These are phyloP conservation scores for Aspergillus vadensis DNA, from an alignment of 2,329 filamentous ascomycete genomes.

Conservation along the genomic window DNA sequence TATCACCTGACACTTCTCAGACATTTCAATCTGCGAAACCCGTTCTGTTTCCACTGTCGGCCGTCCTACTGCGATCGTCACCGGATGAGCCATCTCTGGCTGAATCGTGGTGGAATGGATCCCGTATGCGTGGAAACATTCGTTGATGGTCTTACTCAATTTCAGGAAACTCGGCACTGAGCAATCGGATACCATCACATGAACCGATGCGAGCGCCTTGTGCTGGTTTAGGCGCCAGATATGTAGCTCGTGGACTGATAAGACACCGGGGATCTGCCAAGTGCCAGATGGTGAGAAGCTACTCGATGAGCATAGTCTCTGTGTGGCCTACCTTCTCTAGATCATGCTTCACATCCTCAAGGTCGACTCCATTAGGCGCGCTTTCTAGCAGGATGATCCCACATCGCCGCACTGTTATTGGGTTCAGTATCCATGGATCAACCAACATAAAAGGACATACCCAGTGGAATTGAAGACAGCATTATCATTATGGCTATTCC, in stretches of 20 bases:
- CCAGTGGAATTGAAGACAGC: constrained; percentile 53
- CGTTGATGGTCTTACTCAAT: constrained; percentile 62
- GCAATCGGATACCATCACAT: constrained; percentile 64
- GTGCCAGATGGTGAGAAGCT: neutral
- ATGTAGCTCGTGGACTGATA: constrained; percentile 71
- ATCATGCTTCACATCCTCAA: constrained; percentile 67
- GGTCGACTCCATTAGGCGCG: constrained; percentile 61
- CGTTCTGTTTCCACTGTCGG: constrained; percentile 1
- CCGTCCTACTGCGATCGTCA: constrained; percentile 8
- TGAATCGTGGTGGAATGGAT: constrained; percentile 73
- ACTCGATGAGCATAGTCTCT: neutral
- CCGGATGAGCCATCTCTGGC: constrained; percentile 55
- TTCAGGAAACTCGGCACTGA: constrained; percentile 61
- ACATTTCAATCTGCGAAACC: constrained; percentile 18
- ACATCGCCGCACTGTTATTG: constrained; percentile 27
- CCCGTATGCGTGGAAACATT: constrained; percentile 73
- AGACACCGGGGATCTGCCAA: constrained; percentile 64
- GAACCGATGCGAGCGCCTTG: constrained; percentile 69
- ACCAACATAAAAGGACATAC: constrained; percentile 7
- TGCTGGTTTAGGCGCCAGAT: constrained; percentile 73
- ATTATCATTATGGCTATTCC: constrained; percentile 75
- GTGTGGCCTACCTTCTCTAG: constrained; percentile 59
- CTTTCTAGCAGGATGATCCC: constrained; percentile 70
- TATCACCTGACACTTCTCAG: constrained; percentile 53
- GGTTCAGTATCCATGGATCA: neutral